Percentiles rank a stretch among this genome's conserved stretches.
Conservation (phyloP, 768 basidiomycete species). For the Amanita muscaria region DNA sequence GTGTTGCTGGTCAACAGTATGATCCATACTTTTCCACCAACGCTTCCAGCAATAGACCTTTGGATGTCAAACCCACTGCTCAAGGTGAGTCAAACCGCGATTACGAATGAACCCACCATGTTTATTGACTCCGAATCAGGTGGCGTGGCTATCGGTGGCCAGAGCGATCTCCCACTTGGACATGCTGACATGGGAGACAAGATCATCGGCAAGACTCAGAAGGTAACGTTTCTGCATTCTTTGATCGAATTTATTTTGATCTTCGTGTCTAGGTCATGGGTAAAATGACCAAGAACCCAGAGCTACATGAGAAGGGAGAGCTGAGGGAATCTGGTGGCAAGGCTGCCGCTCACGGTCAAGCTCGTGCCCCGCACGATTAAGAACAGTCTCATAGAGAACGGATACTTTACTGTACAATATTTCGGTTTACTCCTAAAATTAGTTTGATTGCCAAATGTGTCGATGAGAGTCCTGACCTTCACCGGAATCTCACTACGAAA, state of each 20-base stretch:
- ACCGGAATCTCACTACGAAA: background rate
- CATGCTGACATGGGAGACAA: conserved; percentile 42
- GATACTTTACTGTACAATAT: too few species aligned
- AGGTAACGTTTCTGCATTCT: conserved; percentile 24
- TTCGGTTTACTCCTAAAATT: too few species aligned
- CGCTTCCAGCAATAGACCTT: too few species aligned
- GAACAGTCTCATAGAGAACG: too few species aligned
- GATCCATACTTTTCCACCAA: too few species aligned
- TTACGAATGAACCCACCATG: too few species aligned
- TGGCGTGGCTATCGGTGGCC: background rate
- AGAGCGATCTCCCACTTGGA: conserved; percentile 19
- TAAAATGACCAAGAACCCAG: conserved; percentile 38
- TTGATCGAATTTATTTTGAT: background rate
- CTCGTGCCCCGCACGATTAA: conserved; percentile 15
- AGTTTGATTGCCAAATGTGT: too few species aligned
- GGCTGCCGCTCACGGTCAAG: conserved; percentile 30
- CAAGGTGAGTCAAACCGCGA: too few species aligned
- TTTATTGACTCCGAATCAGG: too few species aligned
- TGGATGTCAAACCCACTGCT: too few species aligned
- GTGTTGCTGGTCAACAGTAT: too few species aligned
- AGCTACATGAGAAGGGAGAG: conserved; percentile 48
- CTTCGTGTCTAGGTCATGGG: conserved; percentile 33
- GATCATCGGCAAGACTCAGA: conserved; percentile 48
- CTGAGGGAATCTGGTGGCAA: conserved; percentile 47
- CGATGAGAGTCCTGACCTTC: too few species aligned